Base-by-base conservation (phyloP, 805 yeast genomes). In the Millerozyma miso region DNA sequence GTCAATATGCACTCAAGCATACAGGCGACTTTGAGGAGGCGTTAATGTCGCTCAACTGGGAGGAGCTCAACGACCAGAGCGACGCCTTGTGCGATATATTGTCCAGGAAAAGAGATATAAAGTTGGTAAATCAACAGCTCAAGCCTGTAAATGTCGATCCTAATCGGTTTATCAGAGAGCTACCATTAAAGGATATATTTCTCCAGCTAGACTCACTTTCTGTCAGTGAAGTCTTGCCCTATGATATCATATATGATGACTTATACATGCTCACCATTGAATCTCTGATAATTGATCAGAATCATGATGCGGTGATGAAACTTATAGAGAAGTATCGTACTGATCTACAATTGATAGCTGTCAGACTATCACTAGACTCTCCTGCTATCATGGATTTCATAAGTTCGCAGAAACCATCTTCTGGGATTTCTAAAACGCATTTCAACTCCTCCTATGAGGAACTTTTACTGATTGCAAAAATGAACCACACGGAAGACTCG, bases 261-360 rank as follows among this genome's bases (percentile, higher is more conserved):
- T 58, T 53, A 35, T 48, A 48, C 37, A 36, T 67, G 8, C 50
- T 69, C 8, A 59, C 69, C 6, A 62, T 69, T 2, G 71, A 66
- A 42, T 46, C 48, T 3, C 55, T 60, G 12, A 52, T 60, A 13
- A 37, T 60, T 5, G 42, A 46, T 4, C 46, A 53, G 5, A 48
- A 58, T 37, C 72, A 67, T 49, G 33, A 44, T 1, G 46, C 39
- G 13, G 45, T 68, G 1, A 41, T 67, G 8, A 46, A 54, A 3
- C 16, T 51, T 12, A 33, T 66, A 10, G 60, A 55, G n/a, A 29
- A 8, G n/a, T 18, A 38, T 18, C 33, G 41, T 4, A 40, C 56
- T 5, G 57, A 51, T 5, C 58, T 64, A 37, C 61, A 63, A 29
- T 42, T 65, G 14, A 46, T 59, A 17, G 69, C 62, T 0, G 65